Base-by-base conservation (phyloP, 257 asterid species). In the Vinca minor region DNA sequence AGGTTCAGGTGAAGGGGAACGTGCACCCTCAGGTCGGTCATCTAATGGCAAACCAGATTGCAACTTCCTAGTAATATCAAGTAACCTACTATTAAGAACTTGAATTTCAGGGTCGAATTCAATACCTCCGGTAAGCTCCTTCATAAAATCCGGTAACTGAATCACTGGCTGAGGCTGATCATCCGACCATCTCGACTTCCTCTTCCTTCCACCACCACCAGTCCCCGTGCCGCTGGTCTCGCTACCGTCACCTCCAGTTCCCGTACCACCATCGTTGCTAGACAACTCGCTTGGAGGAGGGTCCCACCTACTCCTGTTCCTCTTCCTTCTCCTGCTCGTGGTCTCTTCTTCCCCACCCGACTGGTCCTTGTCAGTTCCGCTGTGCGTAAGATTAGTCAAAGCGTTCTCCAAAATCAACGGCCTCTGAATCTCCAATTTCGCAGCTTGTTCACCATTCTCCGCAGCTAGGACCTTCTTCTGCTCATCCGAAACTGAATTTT, bases 1-100 rank as follows among this genome's bases (percentile, higher is more conserved):
- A 12, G 98, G 98, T 68, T 92, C 98, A 2, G 98, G 98, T 13
- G 96, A 92, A 42, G 98, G 98, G 17, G 98, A 92, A 68, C 98
- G 77, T 56, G 91, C 93, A 25, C 95, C 96, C 74, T 92, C 96
- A 0, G 98, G 91, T 11, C 84, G 80, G 44, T 92, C 98, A 60
- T 92, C 98, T 71, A 88, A 76, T 26, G 83, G 85, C 84, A 84
- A 68, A 29, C 98, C 98, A 2, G 95, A 85, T 59, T 88, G 96
- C 83, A 91, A 76, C 75, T 91, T 88, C 57, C 95, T 80, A 77
- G 92, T 83, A 62, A 91, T 91, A 64, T 91, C 98, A 64, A 85
- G 83, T 55, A 91, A 80, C 74, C 95, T 79, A 74, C 91, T 83
- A 64, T 91, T 88, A 65, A 91, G 80, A 60, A 89, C 82, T 65